Evolutionary conservation across 257 asterid genomes (phyloP).

Genomic region (Haberlea rhodopensis): DNA sequence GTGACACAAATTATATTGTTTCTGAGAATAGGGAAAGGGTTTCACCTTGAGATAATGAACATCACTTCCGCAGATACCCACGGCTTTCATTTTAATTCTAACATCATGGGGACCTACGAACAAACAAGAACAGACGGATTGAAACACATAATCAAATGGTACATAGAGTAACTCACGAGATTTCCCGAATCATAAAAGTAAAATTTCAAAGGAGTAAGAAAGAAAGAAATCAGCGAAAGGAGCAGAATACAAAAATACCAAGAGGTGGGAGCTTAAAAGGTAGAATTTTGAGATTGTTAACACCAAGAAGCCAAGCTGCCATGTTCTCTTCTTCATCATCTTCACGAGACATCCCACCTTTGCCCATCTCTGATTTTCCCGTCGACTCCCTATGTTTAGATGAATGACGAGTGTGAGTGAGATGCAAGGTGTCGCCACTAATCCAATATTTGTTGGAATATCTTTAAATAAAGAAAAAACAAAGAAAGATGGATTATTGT

Average conservation of each 20-base stretch:
- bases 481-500: not conserved
- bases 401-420: not conserved
- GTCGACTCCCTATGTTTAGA: not conserved
- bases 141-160: not conserved
- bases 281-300: constrained; percentile 70
- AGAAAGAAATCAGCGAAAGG: not conserved
- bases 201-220: not conserved
- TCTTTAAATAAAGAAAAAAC: not conserved
- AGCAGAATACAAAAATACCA: constrained; percentile 36
- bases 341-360: constrained; percentile 57
- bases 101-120: constrained; percentile 74
- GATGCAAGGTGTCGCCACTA: too few relatives aligned
- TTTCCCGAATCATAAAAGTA: not conserved
- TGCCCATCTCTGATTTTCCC: constrained; percentile 55
- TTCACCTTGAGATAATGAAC: constrained; percentile 87
- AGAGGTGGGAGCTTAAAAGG: constrained; percentile 83
- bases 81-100: constrained; percentile 89
- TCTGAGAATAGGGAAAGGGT: constrained; percentile 10
- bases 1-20: not conserved
- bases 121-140: not conserved
- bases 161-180: not conserved
- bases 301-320: constrained; percentile 98
- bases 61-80: constrained; percentile 98
- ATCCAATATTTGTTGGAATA: too few relatives aligned
- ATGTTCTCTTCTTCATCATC: constrained; percentile 55